Conservation (phyloP, 2,329 filamentous ascomycete species). For the Phaeomoniella chlamydospora region DNA sequence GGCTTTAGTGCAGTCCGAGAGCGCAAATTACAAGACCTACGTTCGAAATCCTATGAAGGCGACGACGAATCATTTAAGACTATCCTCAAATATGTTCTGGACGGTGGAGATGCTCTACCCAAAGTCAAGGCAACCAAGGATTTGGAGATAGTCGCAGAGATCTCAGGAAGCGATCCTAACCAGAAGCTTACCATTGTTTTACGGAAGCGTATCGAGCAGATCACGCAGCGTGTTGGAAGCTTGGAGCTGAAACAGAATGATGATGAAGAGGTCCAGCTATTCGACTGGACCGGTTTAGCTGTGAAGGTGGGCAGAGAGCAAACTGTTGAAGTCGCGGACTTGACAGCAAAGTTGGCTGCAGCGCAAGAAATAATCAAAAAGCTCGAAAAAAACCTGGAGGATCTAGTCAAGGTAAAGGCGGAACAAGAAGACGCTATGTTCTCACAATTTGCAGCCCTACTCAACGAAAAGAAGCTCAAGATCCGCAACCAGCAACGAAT, state of each 20-base stretch:
- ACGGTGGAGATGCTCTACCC: conserved; percentile 4
- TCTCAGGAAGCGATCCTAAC: conserved; percentile 12
- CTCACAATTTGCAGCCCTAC: conserved; percentile 40
- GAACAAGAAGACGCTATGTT: conserved; percentile 42
- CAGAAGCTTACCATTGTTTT: conserved; percentile 24
- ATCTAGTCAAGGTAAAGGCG: conserved; percentile 41
- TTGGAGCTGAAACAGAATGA: conserved; percentile 34
- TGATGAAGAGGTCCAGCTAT: conserved; percentile 39
- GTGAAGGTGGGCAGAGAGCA: conserved; percentile 27
- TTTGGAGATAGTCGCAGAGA: conserved; percentile 1
- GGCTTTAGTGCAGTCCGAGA: conserved; percentile 18
- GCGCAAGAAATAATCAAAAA: conserved; percentile 36
- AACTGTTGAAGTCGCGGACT: conserved; percentile 22
- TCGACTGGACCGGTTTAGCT: conserved; percentile 40
- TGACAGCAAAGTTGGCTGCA: conserved; percentile 23
- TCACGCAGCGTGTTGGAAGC: conserved; percentile 41
- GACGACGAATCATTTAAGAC: conserved; percentile 25
- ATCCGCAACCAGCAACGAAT: conserved; percentile 47
- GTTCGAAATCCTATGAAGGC: conserved; percentile 27
- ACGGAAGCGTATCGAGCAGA: conserved; percentile 30
- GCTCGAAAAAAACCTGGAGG: conserved; percentile 39
- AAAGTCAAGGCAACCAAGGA: not conserved
- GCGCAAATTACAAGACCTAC: conserved; percentile 19
- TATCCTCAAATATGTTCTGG: conserved; percentile 20
- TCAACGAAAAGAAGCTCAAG: conserved; percentile 52